Evolutionary conservation across 2,329 filamentous ascomycete genomes (phyloP).

Genomic region (Claviceps sp.): DNA sequence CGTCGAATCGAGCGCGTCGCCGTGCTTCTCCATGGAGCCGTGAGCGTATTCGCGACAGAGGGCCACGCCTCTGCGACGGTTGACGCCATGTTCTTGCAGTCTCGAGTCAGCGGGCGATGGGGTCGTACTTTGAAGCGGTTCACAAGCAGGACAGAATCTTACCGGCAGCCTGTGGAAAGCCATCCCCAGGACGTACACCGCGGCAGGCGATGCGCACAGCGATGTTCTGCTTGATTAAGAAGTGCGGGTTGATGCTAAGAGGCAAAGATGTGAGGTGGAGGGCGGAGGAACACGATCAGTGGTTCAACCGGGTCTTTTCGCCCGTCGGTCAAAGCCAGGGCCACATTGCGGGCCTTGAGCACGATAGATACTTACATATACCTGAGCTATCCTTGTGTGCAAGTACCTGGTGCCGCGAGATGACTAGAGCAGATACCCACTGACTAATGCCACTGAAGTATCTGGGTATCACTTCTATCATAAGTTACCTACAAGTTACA

Average conservation of each 20-base stretch:
- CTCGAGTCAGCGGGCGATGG: slow-evolving; percentile 9
- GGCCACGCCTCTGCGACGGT: slow-evolving; percentile 32
- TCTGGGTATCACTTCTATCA: too few species aligned
- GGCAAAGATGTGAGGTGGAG: neutral
- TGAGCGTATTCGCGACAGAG: slow-evolving; percentile 28
- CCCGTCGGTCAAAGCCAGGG: neutral
- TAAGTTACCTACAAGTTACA: too few species aligned
- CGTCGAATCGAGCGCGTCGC: slow-evolving; percentile 4
- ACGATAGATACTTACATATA: too few species aligned
- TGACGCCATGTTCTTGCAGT: slow-evolving; percentile 25
- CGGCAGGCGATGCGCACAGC: neutral
- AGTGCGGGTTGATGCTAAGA: neutral
- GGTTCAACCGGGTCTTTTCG: neutral
- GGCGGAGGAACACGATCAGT: neutral
- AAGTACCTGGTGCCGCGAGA: too few species aligned
- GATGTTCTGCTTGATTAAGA: neutral
- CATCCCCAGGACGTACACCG: slow-evolving; percentile 9
- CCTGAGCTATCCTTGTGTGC: too few species aligned
- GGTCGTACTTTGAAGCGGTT: too few species aligned
- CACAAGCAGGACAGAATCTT: neutral
- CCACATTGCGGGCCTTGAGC: neutral
- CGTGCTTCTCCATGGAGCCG: slow-evolving; percentile 19
- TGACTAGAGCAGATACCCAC: too few species aligned
- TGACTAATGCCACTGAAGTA: too few species aligned
- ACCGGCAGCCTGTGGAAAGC: slow-evolving; percentile 19